Percentiles rank a stretch among this genome's conserved stretches.
These are phyloP conservation scores for Bryum argenteum DNA, from an alignment of 225 moss, liverwort and hornwort genomes.

Conservation along the genomic window DNA sequence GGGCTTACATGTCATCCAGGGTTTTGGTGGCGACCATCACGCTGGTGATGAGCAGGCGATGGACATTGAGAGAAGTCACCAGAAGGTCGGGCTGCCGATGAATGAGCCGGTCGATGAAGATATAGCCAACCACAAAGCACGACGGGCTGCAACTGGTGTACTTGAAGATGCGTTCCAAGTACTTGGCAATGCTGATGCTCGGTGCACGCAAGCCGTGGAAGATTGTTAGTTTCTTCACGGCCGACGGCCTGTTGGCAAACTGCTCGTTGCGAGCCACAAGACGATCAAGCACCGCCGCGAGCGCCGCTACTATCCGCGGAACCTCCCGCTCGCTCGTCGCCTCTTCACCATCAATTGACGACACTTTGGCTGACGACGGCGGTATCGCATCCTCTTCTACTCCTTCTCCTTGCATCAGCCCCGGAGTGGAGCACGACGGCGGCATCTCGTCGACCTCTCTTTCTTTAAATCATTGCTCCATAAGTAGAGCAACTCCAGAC, in stretches of 20 bases:
- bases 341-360: slow-evolving; percentile 43
- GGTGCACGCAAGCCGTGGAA: slow-evolving; percentile 91
- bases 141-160: slow-evolving; percentile 95
- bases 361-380: slow-evolving; percentile 25
- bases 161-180: slow-evolving; percentile 95
- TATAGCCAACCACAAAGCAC: slow-evolving; percentile 91
- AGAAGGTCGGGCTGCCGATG: slow-evolving; percentile 95
- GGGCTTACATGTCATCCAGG: slow-evolving; percentile 91
- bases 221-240: slow-evolving; percentile 69
- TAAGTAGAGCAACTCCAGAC: no score
- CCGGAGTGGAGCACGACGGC: slow-evolving; percentile 48
- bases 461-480: neutral
- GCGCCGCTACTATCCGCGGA: slow-evolving; percentile 71
- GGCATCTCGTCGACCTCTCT: slow-evolving; percentile 41
- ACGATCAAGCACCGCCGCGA: slow-evolving; percentile 81
- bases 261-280: slow-evolving; percentile 81
- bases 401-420: slow-evolving; percentile 34
- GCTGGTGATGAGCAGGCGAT: slow-evolving; percentile 82
- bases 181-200: slow-evolving; percentile 79
- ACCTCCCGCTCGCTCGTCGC: slow-evolving; percentile 51
- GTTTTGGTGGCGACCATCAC: slow-evolving; percentile 98
- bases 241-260: slow-evolving; percentile 46
- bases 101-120: slow-evolving; percentile 93
- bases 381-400: slow-evolving; percentile 27
- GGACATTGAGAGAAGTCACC: slow-evolving; percentile 90